phyloP scores from a whole-genome alignment of 2,329 filamentous ascomycete genomes.

The Cladosporium phlei region DNA sequence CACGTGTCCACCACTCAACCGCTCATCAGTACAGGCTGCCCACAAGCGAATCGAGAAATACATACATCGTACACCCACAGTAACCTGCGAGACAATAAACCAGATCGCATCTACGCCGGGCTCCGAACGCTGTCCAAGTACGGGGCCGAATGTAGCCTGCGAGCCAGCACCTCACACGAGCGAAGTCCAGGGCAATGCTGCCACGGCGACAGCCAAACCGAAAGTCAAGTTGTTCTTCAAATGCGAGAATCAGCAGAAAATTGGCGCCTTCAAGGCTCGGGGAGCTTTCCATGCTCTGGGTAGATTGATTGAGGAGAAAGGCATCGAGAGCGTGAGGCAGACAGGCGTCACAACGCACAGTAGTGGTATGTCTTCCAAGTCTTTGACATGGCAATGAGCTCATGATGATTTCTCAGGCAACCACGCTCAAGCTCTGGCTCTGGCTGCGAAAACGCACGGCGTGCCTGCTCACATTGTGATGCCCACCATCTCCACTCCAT shows the following conservation, averaged over 20 bases:
- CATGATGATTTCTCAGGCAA: conserved; percentile 69
- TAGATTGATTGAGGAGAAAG: conserved; percentile 58
- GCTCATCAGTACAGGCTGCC: conserved; percentile 66
- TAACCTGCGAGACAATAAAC: conserved; percentile 73
- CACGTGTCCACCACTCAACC: conserved; percentile 60
- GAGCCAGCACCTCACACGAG: conserved; percentile 12
- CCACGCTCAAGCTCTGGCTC: conserved; percentile 82
- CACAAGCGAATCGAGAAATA: conserved; percentile 67
- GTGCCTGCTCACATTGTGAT: conserved; percentile 85
- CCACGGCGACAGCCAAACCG: conserved; percentile 50
- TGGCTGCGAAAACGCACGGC: conserved; percentile 68
- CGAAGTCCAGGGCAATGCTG: neutral
- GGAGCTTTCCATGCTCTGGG: conserved; percentile 81
- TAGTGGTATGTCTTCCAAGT: conserved; percentile 60
- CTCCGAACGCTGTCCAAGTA: conserved; percentile 22
- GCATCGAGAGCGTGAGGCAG: conserved; percentile 50
- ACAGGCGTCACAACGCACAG: conserved; percentile 82
- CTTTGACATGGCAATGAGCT: no score
- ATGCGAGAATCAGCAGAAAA: conserved; percentile 83
- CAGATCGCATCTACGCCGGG: conserved; percentile 69
- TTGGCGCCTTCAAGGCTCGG: conserved; percentile 88
- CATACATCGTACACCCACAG: conserved; percentile 77
- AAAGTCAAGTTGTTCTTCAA: conserved; percentile 79
- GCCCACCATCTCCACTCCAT: conserved; percentile 73
- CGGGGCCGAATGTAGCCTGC: conserved; percentile 4